Base-by-base conservation (phyloP, 257 asterid species). In the Perilla frutescens region DNA sequence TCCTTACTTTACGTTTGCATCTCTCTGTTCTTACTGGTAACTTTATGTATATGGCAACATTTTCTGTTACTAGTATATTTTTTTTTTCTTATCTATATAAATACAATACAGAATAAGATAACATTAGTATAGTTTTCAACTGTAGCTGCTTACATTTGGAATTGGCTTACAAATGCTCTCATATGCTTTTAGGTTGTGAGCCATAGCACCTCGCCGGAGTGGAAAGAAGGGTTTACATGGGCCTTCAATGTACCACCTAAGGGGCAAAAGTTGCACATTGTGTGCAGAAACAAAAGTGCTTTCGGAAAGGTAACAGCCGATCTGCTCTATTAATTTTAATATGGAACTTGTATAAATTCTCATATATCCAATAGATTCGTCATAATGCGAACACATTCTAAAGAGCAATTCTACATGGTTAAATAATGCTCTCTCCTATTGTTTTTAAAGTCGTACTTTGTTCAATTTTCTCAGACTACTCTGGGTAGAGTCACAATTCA, bases 181-280 rank as follows among this genome's bases (percentile, higher is more conserved):
- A 36, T 14, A 41, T 63, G 26, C 57, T 61, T 62, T 60, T 78
- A 91, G 97, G 92, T 89, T 34, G 88, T 90, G 81, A 83, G 79
- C 84, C 88, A 84, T 67, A 84, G 64, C 81, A 77, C 84, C 8
- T 84, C 92, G 1, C 96, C 96, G 12, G 96, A 92, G 84, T 90
- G 96, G 97, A 74, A 90, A 49, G 93, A 92, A 83, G 83, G 76
- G 59, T 92, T 92, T 85, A 85, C 92, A 14, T 92, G 97, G 97
- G 96, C 93, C 68, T 92, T 92, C 63, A 96, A 92, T 72, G 87
- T 84, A 31, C 97, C 97, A n/a, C 97, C 97, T 1, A 92, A 87
- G 83, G 96, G 96, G 70, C 97, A 92, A 81, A 92, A 90, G 92
- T 79, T 92, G 49, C 87, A 85, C 63, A 84, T 92, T 68, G 66